phyloP scores from a whole-genome alignment of 2,329 filamentous ascomycete species.

The Alternaria arborescens region DNA sequence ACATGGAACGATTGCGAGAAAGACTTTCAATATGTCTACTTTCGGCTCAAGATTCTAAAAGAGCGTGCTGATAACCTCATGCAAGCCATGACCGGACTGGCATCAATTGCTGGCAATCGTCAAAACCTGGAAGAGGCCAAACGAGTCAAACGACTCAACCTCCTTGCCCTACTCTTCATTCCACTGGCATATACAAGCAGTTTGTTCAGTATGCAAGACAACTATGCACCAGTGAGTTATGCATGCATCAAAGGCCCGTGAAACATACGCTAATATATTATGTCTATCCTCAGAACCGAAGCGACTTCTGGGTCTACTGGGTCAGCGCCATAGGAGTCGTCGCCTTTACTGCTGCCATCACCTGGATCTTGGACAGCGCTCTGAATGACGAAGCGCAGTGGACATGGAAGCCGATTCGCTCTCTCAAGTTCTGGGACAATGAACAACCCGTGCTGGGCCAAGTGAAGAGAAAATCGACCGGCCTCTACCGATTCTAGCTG shows the following conservation, averaged over 20 bases:
- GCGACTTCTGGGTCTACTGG: conserved; percentile 46
- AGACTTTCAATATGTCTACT: conserved; percentile 47
- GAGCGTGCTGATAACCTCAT: conserved; percentile 46
- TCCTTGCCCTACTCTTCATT: conserved; percentile 47
- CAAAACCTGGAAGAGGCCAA: conserved; percentile 49
- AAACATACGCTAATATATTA: background rate
- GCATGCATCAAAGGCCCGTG: background rate
- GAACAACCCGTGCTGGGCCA: background rate
- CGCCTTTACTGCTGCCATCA: conserved; percentile 33
- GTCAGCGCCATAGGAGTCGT: conserved; percentile 39
- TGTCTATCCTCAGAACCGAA: conserved; percentile 14
- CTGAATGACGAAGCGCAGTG: conserved; percentile 44
- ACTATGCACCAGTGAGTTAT: conserved; percentile 31
- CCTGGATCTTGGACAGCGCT: conserved; percentile 37
- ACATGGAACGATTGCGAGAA: conserved; percentile 41
- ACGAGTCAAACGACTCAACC: conserved; percentile 44
- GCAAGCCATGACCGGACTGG: conserved; percentile 46
- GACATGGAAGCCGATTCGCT: conserved; percentile 19
- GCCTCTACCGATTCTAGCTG: conserved; percentile 18
- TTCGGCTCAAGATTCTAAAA: conserved; percentile 45
- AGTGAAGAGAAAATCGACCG: conserved; percentile 20
- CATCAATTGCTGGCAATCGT: conserved; percentile 45
- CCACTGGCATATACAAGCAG: conserved; percentile 45
- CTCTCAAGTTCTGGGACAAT: conserved; percentile 28
- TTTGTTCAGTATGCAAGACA: conserved; percentile 48